Conservation (phyloP, 805 yeast genomes). For the Candida golubevii region DNA sequence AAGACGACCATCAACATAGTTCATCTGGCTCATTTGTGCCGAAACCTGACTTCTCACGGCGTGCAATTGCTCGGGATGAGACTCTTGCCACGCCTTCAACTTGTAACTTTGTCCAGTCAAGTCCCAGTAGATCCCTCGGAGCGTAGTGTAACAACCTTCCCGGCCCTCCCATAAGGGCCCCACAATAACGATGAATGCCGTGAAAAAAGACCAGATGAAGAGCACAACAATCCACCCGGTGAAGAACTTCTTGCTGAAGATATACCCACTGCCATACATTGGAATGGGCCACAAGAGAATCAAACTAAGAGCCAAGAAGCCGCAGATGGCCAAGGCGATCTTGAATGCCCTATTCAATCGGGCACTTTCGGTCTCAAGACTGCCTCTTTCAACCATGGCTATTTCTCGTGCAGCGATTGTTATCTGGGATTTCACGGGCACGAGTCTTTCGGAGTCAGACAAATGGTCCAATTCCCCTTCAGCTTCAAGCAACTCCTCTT, state of each 20-base stretch:
- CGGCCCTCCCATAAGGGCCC: constrained; percentile 77
- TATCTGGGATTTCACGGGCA: constrained; percentile 36
- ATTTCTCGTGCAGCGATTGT: constrained; percentile 38
- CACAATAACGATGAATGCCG: constrained; percentile 57
- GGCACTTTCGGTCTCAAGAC: constrained; percentile 45
- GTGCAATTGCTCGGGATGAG: constrained; percentile 70
- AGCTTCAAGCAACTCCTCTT: constrained; percentile 54
- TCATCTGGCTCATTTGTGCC: constrained; percentile 18
- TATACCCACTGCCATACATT: constrained; percentile 76
- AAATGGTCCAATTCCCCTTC: constrained; percentile 6
- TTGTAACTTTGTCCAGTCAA: constrained; percentile 69
- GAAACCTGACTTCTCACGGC: constrained; percentile 63
- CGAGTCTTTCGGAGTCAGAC: constrained; percentile 25
- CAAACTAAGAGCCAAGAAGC: constrained; percentile 56
- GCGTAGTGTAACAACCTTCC: constrained; percentile 55
- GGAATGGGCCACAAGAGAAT: constrained; percentile 91
- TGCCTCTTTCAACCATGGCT: constrained; percentile 20
- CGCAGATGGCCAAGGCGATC: constrained; percentile 57
- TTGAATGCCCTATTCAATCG: constrained; percentile 54
- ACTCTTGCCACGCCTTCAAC: constrained; percentile 69
- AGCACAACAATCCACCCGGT: constrained; percentile 87
- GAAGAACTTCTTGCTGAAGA: constrained; percentile 72
- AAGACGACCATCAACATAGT: constrained; percentile 10
- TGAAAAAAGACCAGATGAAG: constrained; percentile 74
- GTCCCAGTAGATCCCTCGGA: constrained; percentile 86